Evolutionary conservation across 2,329 filamentous ascomycete species (phyloP).

Genomic region (Colletotrichum neosansevieriae): DNA sequence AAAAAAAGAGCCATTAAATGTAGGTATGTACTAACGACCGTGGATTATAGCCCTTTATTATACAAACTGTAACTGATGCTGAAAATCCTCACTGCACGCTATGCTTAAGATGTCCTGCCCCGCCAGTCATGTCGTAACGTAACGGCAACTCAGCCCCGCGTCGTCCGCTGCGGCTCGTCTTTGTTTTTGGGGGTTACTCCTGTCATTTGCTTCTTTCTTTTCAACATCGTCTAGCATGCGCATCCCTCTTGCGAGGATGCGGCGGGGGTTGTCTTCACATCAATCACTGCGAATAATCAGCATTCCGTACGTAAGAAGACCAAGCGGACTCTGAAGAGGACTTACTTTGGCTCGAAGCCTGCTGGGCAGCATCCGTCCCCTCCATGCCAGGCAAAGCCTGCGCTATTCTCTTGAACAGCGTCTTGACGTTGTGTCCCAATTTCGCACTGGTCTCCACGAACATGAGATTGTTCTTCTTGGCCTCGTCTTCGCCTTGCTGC

Average conservation of each 20-base stretch:
- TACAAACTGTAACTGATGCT: conserved; percentile 44
- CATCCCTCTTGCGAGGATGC: conserved; percentile 80
- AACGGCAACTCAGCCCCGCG: conserved; percentile 32
- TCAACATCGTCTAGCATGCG: conserved; percentile 63
- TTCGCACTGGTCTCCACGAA: conserved; percentile 99
- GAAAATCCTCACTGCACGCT: conserved; percentile 45
- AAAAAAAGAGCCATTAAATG: conserved; percentile 37
- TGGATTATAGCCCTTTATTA: conserved; percentile 42
- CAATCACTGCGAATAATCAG: conserved; percentile 76
- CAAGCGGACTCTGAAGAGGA: conserved; percentile 42
- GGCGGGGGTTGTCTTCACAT: conserved; percentile 85
- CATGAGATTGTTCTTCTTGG: conserved; percentile 97
- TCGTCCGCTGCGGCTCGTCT: conserved; percentile 39
- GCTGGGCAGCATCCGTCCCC: conserved; percentile 82
- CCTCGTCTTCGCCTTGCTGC: conserved; percentile 96
- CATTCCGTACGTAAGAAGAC: conserved; percentile 10
- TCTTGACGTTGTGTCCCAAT: conserved; percentile 97
- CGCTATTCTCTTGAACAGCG: conserved; percentile 96
- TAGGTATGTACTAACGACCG: conserved; percentile 42
- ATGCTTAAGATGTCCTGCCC: conserved; percentile 46
- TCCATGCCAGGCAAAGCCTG: conserved; percentile 99
- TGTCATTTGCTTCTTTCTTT: conserved; percentile 12
- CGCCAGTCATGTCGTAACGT: conserved; percentile 38
- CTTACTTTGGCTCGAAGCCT: conserved; percentile 82
- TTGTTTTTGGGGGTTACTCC: conserved; percentile 17